Conservation (phyloP, 1,284 basidiomycete genomes). For the Cryptococcus sp. region DNA sequence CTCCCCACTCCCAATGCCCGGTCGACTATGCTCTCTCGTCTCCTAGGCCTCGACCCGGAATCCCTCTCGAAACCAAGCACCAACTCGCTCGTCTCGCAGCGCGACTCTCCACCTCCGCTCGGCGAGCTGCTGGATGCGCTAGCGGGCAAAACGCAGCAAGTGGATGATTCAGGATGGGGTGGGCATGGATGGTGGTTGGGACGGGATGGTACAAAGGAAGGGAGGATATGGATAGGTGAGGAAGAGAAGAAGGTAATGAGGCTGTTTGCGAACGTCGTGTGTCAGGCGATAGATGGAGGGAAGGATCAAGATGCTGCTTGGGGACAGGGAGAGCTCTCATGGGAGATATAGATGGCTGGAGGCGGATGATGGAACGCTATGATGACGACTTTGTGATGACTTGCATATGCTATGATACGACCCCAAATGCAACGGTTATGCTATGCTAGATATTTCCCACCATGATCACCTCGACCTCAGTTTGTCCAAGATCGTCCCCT, state of each 20-base stretch:
- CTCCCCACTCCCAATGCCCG: constrained; percentile 21
- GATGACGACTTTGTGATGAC: too few species aligned
- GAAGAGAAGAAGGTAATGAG: constrained; percentile 37
- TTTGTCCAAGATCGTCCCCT: constrained; percentile 27
- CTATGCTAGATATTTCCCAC: not conserved
- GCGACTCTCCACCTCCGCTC: constrained; percentile 36
- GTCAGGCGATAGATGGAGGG: constrained; percentile 31
- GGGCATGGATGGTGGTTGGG: constrained; percentile 34
- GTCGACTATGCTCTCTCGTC: constrained; percentile 22
- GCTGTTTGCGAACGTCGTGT: constrained; percentile 31
- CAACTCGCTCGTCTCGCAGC: constrained; percentile 16
- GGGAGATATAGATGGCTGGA: constrained; percentile 32
- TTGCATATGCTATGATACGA: not conserved
- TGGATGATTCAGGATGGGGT: not conserved
- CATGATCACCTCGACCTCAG: constrained; percentile 2
- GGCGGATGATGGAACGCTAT: not conserved
- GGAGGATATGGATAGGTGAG: constrained; percentile 35
- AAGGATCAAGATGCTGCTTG: constrained; percentile 21
- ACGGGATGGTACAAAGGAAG: constrained; percentile 8
- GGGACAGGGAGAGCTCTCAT: constrained; percentile 31
- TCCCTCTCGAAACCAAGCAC: constrained; percentile 24
- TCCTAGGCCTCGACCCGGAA: constrained; percentile 32
- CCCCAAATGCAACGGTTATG: not conserved
- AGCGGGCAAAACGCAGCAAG: constrained; percentile 4
- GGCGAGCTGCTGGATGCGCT: constrained; percentile 25